Base-by-base conservation (phyloP, 2,329 filamentous ascomycete species). In the Blastomyces percursus region DNA sequence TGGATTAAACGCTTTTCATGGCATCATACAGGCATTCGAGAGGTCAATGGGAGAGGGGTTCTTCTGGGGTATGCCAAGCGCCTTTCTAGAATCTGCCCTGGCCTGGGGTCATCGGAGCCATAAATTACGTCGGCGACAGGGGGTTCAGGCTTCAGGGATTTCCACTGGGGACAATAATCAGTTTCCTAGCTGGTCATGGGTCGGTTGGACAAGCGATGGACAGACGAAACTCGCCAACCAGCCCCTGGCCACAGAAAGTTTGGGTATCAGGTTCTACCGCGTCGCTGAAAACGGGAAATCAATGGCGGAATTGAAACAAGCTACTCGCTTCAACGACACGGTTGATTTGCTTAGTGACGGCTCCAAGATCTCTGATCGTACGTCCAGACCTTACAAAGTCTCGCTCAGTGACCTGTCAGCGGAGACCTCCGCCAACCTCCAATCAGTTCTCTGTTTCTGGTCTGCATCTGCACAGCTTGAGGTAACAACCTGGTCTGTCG, bases 21-120 rank as follows among this genome's bases (percentile, higher is more conserved):
- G 51, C 16, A 54, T 54, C 51, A 54, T 54, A 54, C 51, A 30
- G n/a, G 51, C 51, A 11, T 54, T 54, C 14, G 51, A 54, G 51
- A 54, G 51, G 27, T 54, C 51, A 5, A 54, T 54, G 51, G 51
- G 27, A 32, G 51, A 54, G 27, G 27, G 14, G 9, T 54, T 54
- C 16, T 54, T 54, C 27, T 30, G 24, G 51, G 51, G 51, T 30
- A 54, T 54, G 51, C 51, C 51, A 32, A 32, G 27, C 19, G 51
- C 51, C 3, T 54, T 30, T 19, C 51, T 54, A 19, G 51, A 54
- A 54, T 54, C 51, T 8, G 51, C 51, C 16, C 51, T 54, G 5
- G 51, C 51, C 7, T 54, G 51, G 51, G 51, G 51, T 32, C 51
- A 54, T 32, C 27, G 51, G 7, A 54, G 24, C 51, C 51, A 54